Percentiles rank a stretch among this genome's conserved stretches.
These are phyloP conservation scores for Claviceps sorghi DNA, from an alignment of 2,329 filamentous ascomycete species.

Conservation along the genomic window DNA sequence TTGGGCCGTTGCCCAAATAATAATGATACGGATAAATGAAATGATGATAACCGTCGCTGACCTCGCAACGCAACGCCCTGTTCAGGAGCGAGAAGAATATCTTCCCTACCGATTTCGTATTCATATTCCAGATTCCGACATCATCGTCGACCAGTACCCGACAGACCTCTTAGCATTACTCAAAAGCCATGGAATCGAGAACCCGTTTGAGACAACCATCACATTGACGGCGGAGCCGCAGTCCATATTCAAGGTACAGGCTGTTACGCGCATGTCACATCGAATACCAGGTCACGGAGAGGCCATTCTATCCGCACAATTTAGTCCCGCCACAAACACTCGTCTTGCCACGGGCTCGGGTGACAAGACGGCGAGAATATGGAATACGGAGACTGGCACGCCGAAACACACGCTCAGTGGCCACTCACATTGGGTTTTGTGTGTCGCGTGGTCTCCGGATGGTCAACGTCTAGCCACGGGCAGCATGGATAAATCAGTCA, in stretches of 20 bases:
- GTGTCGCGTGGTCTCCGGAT: constrained; percentile 76
- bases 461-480: constrained; percentile 71
- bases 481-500: constrained; percentile 83
- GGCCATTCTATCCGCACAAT: constrained; percentile 73
- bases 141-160: constrained; percentile 41
- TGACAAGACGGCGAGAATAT: constrained; percentile 81
- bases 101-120: constrained; percentile 48
- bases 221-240: constrained; percentile 58
- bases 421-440: constrained; percentile 81
- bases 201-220: constrained; percentile 40
- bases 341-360: constrained; percentile 78
- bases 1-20: not conserved
- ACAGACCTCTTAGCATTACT: constrained; percentile 39
- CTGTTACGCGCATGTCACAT: constrained; percentile 78
- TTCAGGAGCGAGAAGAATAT: constrained; percentile 40
- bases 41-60: not conserved
- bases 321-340: constrained; percentile 64
- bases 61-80: not conserved
- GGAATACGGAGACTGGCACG: constrained; percentile 89
- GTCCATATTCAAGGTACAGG: constrained; percentile 84
- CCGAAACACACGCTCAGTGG: constrained; percentile 74
- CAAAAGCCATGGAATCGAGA: constrained; percentile 40
- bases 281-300: constrained; percentile 84
- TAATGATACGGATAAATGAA: not conserved
- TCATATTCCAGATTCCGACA: constrained; percentile 38